Conservation (phyloP, 345 rosid species). For the Trapa bicornis region DNA sequence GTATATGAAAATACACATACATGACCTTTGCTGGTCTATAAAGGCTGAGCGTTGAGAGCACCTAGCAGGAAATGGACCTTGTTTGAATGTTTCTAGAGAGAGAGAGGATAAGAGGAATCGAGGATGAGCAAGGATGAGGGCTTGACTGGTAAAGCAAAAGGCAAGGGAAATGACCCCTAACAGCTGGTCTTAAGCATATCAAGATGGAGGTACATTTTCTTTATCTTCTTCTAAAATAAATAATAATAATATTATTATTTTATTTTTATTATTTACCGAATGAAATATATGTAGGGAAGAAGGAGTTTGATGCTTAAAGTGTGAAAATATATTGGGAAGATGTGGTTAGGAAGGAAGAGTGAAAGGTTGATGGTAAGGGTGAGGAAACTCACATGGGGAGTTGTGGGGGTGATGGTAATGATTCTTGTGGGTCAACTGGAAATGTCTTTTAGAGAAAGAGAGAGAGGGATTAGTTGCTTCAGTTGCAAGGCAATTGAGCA, state of each 20-base stretch:
- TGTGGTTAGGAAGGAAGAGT: not conserved
- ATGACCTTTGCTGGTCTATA: conserved; percentile 28
- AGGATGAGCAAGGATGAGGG: not conserved
- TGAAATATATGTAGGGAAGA: too few species aligned
- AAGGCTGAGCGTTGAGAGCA: not conserved
- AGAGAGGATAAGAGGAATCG: not conserved
- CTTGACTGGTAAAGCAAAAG: conserved; percentile 56
- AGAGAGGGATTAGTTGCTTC: conserved; percentile 46
- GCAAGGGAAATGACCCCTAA: conserved; percentile 21
- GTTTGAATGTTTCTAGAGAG: not conserved
- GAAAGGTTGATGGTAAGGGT: not conserved
- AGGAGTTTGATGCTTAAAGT: too few species aligned
- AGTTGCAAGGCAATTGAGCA: conserved; percentile 74
- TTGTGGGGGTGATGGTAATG: conserved; percentile 38
- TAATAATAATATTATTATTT: too few species aligned
- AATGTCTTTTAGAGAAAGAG: conserved; percentile 23
- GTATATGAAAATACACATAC: conserved; percentile 1
- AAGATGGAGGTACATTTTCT: not conserved
- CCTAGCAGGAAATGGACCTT: not conserved
- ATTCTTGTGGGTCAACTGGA: conserved; percentile 36
- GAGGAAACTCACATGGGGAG: conserved; percentile 40
- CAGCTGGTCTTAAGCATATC: conserved; percentile 27
- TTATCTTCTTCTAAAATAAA: too few species aligned
- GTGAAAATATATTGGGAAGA: too few species aligned
- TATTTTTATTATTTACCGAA: too few species aligned